Percentiles rank a stretch among this genome's conserved stretches.
Evolutionary conservation across 1,284 basidiomycete genomes (phyloP).

Genomic region (Tilletia setariae): DNA sequence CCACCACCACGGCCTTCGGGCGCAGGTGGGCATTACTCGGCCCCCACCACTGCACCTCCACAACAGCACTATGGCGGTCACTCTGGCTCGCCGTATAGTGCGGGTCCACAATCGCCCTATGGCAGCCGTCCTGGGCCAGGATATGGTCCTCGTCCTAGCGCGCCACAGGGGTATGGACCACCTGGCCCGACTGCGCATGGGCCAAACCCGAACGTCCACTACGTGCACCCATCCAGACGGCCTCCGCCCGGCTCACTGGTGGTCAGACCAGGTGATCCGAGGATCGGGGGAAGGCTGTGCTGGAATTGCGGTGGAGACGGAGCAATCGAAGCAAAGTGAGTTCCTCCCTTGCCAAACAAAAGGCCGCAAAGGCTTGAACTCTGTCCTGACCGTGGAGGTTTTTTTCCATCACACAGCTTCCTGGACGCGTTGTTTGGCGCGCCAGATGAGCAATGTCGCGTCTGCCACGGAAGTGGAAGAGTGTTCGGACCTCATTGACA

Average conservation of each 20-base stretch:
- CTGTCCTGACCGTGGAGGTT: neutral
- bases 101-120: constrained; percentile 7
- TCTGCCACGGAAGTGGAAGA: neutral
- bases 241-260: constrained; percentile 26
- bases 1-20: neutral
- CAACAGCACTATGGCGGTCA: neutral
- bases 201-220: neutral
- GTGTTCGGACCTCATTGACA: neutral
- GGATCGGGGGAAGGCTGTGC: constrained; percentile 32
- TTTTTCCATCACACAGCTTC: neutral
- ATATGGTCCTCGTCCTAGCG: too few relatives aligned
- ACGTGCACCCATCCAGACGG: neutral
- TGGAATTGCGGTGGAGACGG: constrained; percentile 25
- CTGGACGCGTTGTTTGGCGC: constrained; percentile 7
- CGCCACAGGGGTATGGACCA: too few relatives aligned
- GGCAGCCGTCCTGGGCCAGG: neutral
- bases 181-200: too few relatives aligned
- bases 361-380: neutral
- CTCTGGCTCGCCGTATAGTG: neutral
- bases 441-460: constrained; percentile 1
- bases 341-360: neutral
- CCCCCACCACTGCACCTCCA: neutral
- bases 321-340: neutral
- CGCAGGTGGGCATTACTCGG: neutral
- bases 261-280: constrained; percentile 32